Evolutionary conservation across 768 basidiomycete genomes (phyloP).

Genomic region (Strobilomyces echinocephalus): DNA sequence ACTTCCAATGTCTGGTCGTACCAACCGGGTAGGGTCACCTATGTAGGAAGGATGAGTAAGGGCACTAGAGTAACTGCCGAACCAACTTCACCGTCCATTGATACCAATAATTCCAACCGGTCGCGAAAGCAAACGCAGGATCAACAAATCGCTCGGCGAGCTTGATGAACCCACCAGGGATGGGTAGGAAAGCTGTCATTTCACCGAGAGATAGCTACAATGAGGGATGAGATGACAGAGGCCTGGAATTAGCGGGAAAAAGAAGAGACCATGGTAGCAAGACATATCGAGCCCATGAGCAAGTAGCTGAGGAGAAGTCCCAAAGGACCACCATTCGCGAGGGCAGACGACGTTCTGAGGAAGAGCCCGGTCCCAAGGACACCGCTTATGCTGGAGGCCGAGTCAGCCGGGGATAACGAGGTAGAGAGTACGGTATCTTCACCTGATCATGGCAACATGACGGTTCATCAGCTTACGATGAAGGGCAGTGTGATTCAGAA

Average conservation of each 20-base stretch:
- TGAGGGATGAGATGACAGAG: background rate
- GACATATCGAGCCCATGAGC: background rate
- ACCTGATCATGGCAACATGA: slow-evolving; percentile 6
- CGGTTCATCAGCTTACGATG: background rate
- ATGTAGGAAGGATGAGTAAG: too few relatives aligned
- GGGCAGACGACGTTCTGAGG: background rate
- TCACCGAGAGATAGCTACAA: slow-evolving; percentile 2
- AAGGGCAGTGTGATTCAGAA: background rate
- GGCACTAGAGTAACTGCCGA: background rate
- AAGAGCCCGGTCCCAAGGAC: slow-evolving; percentile 5
- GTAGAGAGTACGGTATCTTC: background rate
- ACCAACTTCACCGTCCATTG: background rate
- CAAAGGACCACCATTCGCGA: background rate
- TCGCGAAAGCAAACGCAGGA: slow-evolving; percentile 4
- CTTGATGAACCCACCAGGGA: background rate
- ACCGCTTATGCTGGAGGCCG: background rate
- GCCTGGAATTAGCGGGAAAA: background rate
- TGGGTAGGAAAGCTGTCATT: background rate
- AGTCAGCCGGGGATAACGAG: background rate
- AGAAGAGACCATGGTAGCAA: slow-evolving; percentile 1
- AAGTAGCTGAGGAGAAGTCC: background rate
- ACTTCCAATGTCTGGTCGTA: background rate
- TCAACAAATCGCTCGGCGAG: background rate
- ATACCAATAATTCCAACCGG: slow-evolving; percentile 5
- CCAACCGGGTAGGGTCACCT: background rate